Percentiles rank a stretch among this genome's conserved stretches.
Evolutionary conservation across 1,284 basidiomycete genomes (phyloP).

Genomic region (Chondrostereum purpureum): DNA sequence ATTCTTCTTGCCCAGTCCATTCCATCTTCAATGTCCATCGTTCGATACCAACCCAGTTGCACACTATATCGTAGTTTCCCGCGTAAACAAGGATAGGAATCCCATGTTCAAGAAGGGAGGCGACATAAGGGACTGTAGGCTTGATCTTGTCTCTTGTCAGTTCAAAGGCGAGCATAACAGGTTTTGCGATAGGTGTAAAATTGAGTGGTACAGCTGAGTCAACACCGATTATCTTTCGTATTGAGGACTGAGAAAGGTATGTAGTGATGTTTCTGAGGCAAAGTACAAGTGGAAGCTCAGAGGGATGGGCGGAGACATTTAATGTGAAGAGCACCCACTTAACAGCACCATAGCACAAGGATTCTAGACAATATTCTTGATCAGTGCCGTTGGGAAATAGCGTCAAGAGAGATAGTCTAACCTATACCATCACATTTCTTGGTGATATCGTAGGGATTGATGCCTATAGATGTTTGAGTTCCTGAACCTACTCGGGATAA

Average conservation of each 20-base stretch:
- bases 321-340: constrained; percentile 24
- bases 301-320: background rate
- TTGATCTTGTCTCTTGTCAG: constrained; percentile 32
- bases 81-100: constrained; percentile 72
- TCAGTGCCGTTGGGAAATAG: no score
- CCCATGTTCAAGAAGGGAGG: constrained; percentile 67
- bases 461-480: background rate
- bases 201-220: constrained; percentile 32
- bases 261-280: constrained; percentile 33
- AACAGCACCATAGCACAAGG: constrained; percentile 42
- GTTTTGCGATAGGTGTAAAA: constrained; percentile 41
- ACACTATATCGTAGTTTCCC: constrained; percentile 66
- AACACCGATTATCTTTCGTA: constrained; percentile 54
- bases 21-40: constrained; percentile 52
- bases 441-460: constrained; percentile 40
- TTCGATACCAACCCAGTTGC: constrained; percentile 71
- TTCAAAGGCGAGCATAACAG: constrained; percentile 36
- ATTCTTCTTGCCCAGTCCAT: constrained; percentile 53
- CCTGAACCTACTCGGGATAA: background rate
- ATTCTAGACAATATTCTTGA: no score
- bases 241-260: constrained; percentile 50
- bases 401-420: no score
- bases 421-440: constrained; percentile 38
- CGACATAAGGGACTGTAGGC: constrained; percentile 49
- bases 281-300: constrained; percentile 2